Evolutionary conservation across 352 stramenopile species (phyloP).

Genomic region (Phytophthora vignae): DNA sequence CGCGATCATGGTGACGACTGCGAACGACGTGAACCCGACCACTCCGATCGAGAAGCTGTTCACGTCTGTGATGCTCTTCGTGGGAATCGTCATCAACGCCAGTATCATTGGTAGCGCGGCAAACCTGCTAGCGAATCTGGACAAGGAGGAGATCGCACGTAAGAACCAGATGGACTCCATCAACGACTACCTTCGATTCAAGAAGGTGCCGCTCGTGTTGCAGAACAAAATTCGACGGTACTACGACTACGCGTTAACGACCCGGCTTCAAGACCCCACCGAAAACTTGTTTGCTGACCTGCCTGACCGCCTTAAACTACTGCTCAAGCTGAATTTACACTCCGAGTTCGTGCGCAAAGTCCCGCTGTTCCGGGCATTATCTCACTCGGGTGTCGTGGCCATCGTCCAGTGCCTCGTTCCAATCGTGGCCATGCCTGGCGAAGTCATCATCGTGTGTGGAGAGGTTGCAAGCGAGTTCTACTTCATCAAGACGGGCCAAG

Average conservation of each 20-base stretch:
- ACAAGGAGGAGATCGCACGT: constrained; percentile 76
- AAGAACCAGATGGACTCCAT: constrained; percentile 86
- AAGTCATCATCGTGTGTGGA: constrained; percentile 71
- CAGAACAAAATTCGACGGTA: constrained; percentile 81
- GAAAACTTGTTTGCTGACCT: constrained; percentile 76
- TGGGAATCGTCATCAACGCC: constrained; percentile 83
- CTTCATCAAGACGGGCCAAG: constrained; percentile 75
- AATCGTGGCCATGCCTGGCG: constrained; percentile 70
- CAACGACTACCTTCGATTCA: constrained; percentile 85
- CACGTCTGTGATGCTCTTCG: constrained; percentile 73
- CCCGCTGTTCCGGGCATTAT: constrained; percentile 73
- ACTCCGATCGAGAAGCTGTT: constrained; percentile 68
- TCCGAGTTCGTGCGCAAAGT: constrained; percentile 80
- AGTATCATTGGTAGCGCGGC: constrained; percentile 83
- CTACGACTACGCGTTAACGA: constrained; percentile 81
- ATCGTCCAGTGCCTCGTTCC: constrained; percentile 76
- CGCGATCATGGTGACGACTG: constrained; percentile 71
- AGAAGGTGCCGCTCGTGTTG: constrained; percentile 69
- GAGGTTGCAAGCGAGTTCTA: constrained; percentile 77
- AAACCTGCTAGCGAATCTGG: constrained; percentile 78
- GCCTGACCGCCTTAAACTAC: constrained; percentile 70
- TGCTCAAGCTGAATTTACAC: constrained; percentile 73
- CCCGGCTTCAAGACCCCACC: constrained; percentile 61
- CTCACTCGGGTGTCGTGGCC: constrained; percentile 71
- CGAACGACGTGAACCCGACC: constrained; percentile 66